Evolutionary conservation across 371 early-diverging fungal species (phyloP).

Genomic region (Choanephora cucurbitarum): DNA sequence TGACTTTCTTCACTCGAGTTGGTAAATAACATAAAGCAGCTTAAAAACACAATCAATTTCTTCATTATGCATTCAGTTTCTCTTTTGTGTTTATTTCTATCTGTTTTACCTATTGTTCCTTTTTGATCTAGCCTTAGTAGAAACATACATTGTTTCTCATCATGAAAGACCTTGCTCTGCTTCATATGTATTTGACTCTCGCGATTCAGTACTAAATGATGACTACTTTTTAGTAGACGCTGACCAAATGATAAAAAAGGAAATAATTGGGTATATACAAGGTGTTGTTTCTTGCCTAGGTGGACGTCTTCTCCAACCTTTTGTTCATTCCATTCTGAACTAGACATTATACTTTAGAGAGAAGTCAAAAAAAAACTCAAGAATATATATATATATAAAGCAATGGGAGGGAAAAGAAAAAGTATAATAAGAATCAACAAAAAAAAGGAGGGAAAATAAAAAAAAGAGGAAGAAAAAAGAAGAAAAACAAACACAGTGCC

Average conservation of each 20-base stretch:
- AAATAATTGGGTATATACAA: background rate
- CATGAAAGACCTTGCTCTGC: constrained; percentile 9
- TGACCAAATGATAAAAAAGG: background rate
- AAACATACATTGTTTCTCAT: constrained; percentile 22
- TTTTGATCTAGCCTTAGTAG: constrained; percentile 8
- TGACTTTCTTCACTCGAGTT: constrained; percentile 10
- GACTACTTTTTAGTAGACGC: background rate
- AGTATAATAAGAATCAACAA: background rate
- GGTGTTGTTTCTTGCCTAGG: background rate
- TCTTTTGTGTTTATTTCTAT: background rate
- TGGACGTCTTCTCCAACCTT: background rate
- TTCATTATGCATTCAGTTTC: background rate
- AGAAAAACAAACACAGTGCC: background rate
- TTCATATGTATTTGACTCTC: background rate
- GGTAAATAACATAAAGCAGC: constrained; percentile 30
- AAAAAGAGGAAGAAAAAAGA: background rate
- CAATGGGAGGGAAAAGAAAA: background rate
- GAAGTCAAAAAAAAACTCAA: no score
- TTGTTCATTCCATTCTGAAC: background rate
- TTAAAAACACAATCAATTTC: background rate
- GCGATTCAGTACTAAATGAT: background rate
- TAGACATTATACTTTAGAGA: background rate
- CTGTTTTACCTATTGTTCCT: constrained; percentile 12
- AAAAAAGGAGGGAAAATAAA: background rate
- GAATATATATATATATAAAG: no score